Evolutionary conservation across 2,329 filamentous ascomycete genomes (phyloP).

Genomic region (Xylariaceae sp.): DNA sequence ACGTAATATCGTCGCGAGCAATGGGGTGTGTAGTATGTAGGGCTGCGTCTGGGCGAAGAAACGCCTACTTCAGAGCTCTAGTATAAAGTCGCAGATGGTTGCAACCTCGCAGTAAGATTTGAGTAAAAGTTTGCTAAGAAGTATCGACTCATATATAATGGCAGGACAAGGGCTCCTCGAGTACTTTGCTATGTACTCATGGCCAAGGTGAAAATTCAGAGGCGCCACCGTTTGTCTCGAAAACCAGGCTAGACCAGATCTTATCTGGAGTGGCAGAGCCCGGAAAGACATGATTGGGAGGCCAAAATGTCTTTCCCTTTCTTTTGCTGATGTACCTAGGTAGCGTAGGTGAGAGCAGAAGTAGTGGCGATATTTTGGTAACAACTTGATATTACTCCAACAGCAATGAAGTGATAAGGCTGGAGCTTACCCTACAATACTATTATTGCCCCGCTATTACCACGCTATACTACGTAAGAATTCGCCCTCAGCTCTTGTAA

Average conservation of each 20-base stretch:
- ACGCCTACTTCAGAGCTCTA: neutral
- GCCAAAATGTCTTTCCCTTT: no score
- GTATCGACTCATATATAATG: constrained; percentile 13
- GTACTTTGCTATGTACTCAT: no score
- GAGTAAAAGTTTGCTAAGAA: constrained; percentile 18
- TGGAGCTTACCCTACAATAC: constrained; percentile 11
- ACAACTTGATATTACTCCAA: constrained; percentile 14
- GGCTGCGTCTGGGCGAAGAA: neutral
- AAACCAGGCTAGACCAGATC: no score
- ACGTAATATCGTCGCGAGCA: constrained; percentile 12
- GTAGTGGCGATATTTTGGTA: constrained; percentile 22
- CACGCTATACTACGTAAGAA: neutral
- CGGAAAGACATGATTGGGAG: no score
- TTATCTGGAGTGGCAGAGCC: no score
- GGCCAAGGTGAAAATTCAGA: no score
- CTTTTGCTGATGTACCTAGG: no score
- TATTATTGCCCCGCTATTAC: neutral
- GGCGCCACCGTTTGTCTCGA: no score
- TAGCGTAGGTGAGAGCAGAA: no score
- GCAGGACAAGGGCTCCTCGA: no score
- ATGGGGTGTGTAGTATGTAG: constrained; percentile 3
- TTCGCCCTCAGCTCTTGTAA: neutral
- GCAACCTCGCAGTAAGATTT: neutral
- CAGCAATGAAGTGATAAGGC: constrained; percentile 17
- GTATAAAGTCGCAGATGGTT: neutral